phyloP scores from a whole-genome alignment of 257 asterid species.

The Solanum dulcamara region DNA sequence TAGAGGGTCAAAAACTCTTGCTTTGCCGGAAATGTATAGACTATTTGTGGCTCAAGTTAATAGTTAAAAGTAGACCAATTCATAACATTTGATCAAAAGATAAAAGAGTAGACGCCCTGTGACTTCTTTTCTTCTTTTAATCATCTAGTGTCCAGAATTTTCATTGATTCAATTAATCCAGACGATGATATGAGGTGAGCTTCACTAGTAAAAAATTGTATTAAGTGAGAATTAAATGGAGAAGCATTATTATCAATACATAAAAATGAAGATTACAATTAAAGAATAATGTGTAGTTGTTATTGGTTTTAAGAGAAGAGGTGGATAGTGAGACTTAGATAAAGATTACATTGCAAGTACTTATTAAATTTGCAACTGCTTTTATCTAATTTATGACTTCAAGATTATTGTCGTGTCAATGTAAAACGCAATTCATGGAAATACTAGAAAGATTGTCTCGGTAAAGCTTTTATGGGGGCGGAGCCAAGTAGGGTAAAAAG shows the following conservation, averaged over 20 bases:
- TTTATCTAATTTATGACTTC: background rate
- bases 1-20: no score
- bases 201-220: background rate
- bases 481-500: background rate
- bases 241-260: background rate
- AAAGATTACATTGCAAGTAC: no score
- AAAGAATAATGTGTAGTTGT: no score
- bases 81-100: background rate
- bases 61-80: background rate
- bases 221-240: background rate
- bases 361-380: no score
- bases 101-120: background rate
- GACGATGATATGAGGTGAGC: background rate
- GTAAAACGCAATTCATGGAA: background rate
- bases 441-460: background rate
- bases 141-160: no score
- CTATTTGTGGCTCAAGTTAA: background rate
- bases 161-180: background rate
- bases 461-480: no score
- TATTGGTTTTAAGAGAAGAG: no score
- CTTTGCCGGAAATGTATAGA: no score
- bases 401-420: background rate
- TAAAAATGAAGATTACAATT: background rate
- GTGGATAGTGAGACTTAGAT: no score
- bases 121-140: background rate